A percentile compares a stretch with the other conserved stretches of the same genome.
Evolutionary conservation across 768 basidiomycete genomes (phyloP).

Genomic region (Russula virescens): DNA sequence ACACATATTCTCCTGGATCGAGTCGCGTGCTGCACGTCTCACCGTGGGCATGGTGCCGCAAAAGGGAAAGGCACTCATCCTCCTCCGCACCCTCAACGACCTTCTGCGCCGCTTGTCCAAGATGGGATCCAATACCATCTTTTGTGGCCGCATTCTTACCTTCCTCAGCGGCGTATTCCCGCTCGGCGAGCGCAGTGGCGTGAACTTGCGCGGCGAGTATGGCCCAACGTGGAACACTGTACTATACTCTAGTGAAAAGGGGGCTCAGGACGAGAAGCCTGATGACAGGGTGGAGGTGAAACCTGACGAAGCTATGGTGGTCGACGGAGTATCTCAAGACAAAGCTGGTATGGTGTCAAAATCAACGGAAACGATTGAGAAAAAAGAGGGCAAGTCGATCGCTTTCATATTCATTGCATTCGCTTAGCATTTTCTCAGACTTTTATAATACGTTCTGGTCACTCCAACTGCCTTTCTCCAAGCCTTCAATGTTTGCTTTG

Average conservation of each 20-base stretch:
- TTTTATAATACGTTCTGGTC: conserved; percentile 91
- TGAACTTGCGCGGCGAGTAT: conserved; percentile 86
- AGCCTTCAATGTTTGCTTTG: conserved; percentile 62
- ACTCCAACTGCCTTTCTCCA: conserved; percentile 77
- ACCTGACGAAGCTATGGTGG: conserved; percentile 52
- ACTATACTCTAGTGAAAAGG: conserved; percentile 35
- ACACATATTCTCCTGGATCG: conserved; percentile 85
- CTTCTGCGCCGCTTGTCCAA: conserved; percentile 82
- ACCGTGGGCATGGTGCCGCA: conserved; percentile 77
- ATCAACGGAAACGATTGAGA: conserved; percentile 39
- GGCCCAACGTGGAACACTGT: conserved; percentile 74
- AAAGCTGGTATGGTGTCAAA: conserved; percentile 13
- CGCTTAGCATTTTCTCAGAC: conserved; percentile 37
- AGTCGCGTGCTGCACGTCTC: conserved; percentile 59
- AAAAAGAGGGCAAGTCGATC: conserved; percentile 51
- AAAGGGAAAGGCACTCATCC: conserved; percentile 81
- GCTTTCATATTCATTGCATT: background rate
- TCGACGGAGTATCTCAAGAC: conserved; percentile 40
- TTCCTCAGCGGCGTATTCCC: conserved; percentile 85
- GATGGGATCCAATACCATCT: conserved; percentile 75
- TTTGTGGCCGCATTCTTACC: conserved; percentile 84
- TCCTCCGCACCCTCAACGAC: conserved; percentile 83
- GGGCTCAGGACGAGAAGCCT: conserved; percentile 28
- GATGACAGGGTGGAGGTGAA: conserved; percentile 30
- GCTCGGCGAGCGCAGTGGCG: conserved; percentile 83